Evolutionary conservation across 306 rosid genomes (phyloP).

Genomic region (Adenanthera pavonina): DNA sequence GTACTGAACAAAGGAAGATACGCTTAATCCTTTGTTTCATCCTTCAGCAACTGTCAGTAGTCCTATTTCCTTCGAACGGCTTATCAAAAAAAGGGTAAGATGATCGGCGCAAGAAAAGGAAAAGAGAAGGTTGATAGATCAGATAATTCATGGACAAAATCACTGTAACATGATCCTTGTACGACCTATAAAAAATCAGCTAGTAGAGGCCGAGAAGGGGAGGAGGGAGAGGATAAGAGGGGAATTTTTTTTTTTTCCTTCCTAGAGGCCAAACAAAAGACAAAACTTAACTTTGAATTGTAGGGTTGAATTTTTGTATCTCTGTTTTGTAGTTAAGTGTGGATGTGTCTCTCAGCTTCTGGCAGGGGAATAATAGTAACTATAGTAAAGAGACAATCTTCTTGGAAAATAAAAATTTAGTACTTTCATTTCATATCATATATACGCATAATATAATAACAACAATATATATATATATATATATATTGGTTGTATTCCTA

Average conservation of each 20-base stretch:
- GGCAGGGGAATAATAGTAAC: conserved; percentile 47
- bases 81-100: background rate
- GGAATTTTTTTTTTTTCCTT: conserved; percentile 16
- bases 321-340: conserved; percentile 55
- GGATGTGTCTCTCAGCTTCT: conserved; percentile 53
- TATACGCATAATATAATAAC: background rate
- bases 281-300: conserved; percentile 67
- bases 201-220: conserved; percentile 39
- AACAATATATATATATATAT: background rate
- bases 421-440: conserved; percentile 14
- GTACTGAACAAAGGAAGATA: background rate
- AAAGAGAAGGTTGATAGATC: conserved; percentile 38
- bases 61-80: conserved; percentile 4
- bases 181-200: conserved; percentile 39
- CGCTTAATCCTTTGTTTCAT: background rate
- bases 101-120: conserved; percentile 17
- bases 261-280: conserved; percentile 63
- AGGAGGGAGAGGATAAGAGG: conserved; percentile 38
- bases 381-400: conserved; percentile 24
- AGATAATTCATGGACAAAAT: conserved; percentile 38
- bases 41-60: background rate
- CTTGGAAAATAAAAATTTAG: conserved; percentile 39
- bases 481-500: background rate
- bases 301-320: conserved; percentile 44
- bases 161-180: conserved; percentile 47